phyloP scores from a whole-genome alignment of 768 basidiomycete species.

The Scleroderma citrinum region DNA sequence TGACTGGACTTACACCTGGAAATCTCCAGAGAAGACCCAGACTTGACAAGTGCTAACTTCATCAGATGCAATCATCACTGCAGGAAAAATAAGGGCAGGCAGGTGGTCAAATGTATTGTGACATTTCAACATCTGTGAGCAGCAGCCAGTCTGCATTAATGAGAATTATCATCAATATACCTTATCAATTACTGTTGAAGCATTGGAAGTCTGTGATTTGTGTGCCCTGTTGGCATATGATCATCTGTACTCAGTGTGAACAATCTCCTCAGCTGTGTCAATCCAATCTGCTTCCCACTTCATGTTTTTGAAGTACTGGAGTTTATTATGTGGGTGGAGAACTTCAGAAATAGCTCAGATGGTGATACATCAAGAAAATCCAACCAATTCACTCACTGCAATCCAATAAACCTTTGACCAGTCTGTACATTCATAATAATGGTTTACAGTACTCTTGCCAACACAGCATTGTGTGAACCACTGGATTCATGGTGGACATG shows the following conservation, averaged over 20 bases:
- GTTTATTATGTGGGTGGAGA: conserved; percentile 32
- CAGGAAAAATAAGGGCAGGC: no score
- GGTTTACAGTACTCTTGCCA: not conserved
- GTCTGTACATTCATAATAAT: conserved; percentile 3
- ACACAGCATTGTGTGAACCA: not conserved
- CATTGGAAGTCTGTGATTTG: no score
- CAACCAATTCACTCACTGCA: conserved; percentile 16
- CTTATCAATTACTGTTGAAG: no score
- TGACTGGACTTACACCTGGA: no score
- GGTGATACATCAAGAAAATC: no score
- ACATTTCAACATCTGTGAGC: no score
- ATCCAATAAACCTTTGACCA: conserved; percentile 16
- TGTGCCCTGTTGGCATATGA: not conserved
- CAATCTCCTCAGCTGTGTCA: conserved; percentile 15
- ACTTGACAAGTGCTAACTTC: no score
- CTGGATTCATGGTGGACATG: not conserved
- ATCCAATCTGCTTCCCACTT: conserved; percentile 30
- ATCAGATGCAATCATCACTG: no score
- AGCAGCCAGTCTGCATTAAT: no score
- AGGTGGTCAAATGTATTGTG: no score
- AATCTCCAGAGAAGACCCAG: no score
- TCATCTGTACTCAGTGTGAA: conserved; percentile 13
- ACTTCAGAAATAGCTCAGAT: conserved; percentile 14
- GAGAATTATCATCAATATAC: no score
- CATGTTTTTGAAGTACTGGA: conserved; percentile 26